These are phyloP conservation scores for Botrytis elliptica DNA, from an alignment of 2,329 filamentous ascomycete genomes.

Conservation along the genomic window DNA sequence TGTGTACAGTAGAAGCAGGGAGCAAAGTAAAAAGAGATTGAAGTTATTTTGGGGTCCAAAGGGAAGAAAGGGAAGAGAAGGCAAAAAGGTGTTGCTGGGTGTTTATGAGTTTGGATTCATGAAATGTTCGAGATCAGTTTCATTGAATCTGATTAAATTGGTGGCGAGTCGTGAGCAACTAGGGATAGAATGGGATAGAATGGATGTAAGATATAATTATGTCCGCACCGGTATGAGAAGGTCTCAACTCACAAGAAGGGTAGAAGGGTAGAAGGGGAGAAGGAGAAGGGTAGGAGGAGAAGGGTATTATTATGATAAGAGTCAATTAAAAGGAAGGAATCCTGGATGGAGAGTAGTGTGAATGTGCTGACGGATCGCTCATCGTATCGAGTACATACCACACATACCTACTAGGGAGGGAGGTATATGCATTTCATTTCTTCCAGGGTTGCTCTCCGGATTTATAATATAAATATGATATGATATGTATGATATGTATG, in stretches of 20 bases:
- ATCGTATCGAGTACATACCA: background rate
- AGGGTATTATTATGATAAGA: background rate
- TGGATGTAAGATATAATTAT: background rate
- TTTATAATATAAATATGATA: background rate
- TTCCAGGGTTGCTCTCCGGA: background rate
- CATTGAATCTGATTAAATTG: background rate
- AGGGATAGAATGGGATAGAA: background rate
- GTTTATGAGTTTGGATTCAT: slow-evolving; percentile 3
- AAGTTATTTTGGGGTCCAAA: background rate
- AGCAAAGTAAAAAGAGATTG: background rate
- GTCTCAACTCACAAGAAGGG: background rate
- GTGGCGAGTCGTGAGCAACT: background rate
- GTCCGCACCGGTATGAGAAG: background rate
- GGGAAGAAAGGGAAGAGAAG: background rate
- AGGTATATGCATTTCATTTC: background rate
- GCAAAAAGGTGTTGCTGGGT: background rate
- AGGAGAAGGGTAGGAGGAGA: background rate
- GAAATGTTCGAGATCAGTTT: slow-evolving; percentile 17
- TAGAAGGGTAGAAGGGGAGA: no score
- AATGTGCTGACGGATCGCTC: background rate
- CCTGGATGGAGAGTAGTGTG: background rate
- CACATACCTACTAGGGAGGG: no score
- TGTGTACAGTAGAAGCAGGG: background rate
- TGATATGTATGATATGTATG: no score
- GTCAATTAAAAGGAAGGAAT: background rate